A percentile compares a stretch with the other conserved stretches of the same genome.
Conservation (phyloP, 805 yeast genomes). For the Candida anglica region DNA sequence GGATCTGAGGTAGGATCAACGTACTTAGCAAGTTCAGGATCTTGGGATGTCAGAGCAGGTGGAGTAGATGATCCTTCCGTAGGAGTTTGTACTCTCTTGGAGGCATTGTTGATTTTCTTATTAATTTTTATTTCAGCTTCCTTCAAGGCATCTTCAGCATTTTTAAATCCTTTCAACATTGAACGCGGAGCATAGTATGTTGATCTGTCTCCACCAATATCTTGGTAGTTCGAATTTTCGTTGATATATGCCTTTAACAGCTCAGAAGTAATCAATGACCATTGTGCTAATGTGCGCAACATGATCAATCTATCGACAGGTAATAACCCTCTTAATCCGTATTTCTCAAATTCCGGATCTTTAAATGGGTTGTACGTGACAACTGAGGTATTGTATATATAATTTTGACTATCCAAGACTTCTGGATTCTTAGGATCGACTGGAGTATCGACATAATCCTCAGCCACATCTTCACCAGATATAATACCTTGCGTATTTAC, state of each 20-base stretch:
- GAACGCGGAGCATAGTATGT: conserved; percentile 33
- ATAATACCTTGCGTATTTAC: conserved; percentile 2
- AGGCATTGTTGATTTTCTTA: conserved; percentile 10
- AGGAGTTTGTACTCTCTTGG: no score
- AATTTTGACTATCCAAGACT: conserved; percentile 9
- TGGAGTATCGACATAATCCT: conserved; percentile 9
- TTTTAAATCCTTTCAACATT: conserved; percentile 30
- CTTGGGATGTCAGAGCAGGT: not conserved
- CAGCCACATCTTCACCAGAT: conserved; percentile 2
- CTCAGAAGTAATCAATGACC: conserved; percentile 33
- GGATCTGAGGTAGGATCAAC: conserved; percentile 40
- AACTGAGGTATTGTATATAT: conserved; percentile 7
- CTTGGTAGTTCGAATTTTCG: conserved; percentile 22
- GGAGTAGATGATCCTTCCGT: not conserved
- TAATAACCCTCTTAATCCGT: conserved; percentile 28
- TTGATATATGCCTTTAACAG: conserved; percentile 21
- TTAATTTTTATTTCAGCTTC: conserved; percentile 28
- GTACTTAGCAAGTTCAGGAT: conserved; percentile 16
- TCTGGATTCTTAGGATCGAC: conserved; percentile 24
- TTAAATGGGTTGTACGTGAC: conserved; percentile 17
- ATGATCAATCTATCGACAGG: conserved; percentile 32
- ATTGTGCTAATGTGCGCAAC: conserved; percentile 31
- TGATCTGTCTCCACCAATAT: conserved; percentile 31
- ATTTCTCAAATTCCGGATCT: conserved; percentile 22
- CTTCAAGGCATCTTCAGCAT: conserved; percentile 24